Percentiles rank a stretch among this genome's conserved stretches.
phyloP scores from a whole-genome alignment of 306 rosid species.

The Sicyos edulis region DNA sequence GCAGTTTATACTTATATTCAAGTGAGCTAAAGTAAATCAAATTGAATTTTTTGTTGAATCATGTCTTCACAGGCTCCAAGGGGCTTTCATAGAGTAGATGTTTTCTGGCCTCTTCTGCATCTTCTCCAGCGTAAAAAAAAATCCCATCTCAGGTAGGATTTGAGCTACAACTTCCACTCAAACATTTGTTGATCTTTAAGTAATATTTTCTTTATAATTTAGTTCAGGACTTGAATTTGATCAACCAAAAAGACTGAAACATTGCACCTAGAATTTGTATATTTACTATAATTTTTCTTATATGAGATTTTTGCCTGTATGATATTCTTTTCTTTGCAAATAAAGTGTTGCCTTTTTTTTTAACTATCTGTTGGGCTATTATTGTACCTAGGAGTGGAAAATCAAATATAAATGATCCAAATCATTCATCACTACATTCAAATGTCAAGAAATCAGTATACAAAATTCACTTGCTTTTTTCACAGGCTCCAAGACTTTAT shows the following conservation, averaged over 20 bases:
- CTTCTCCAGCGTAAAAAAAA: conserved; percentile 59
- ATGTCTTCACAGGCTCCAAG: conserved; percentile 44
- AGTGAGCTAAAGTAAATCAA: not conserved
- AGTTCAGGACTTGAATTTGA: not conserved
- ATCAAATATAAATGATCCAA: no score
- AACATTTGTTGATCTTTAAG: not conserved
- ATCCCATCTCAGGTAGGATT: conserved; percentile 31
- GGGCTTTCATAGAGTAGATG: conserved; percentile 84
- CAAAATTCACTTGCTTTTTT: no score
- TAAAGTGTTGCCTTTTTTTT: no score
- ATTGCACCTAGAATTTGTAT: not conserved
- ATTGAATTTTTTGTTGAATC: not conserved
- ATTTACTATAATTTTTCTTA: not conserved
- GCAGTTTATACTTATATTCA: not conserved
- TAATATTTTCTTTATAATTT: not conserved
- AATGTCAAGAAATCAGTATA: no score
- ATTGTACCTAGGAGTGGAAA: no score
- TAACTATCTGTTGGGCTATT: no score
- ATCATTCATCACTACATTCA: no score
- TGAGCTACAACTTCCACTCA: conserved; percentile 26
- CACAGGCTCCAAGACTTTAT: no score
- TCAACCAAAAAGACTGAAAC: not conserved
- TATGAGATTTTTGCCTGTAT: not conserved
- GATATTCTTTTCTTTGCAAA: no score
- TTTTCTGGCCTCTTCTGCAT: conserved; percentile 77